phyloP scores from a whole-genome alignment of 352 stramenopile species.

The Phytophthora hibernalis region DNA sequence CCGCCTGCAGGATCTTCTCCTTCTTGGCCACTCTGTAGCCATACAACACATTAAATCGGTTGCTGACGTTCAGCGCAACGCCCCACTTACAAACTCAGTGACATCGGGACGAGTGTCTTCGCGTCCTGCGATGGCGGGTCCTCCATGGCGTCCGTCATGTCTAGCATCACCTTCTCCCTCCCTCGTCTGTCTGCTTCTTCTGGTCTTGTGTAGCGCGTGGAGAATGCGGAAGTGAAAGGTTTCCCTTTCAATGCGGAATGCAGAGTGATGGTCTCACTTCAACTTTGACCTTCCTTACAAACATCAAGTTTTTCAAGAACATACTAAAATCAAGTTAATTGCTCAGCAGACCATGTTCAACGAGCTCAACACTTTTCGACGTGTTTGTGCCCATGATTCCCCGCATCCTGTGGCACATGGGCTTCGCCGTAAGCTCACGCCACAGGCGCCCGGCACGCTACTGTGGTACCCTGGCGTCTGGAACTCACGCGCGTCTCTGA shows the following conservation, averaged over 20 bases:
- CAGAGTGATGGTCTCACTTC: constrained; percentile 43
- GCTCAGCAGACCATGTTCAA: no score
- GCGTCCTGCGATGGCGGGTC: constrained; percentile 25
- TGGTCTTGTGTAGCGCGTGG: constrained; percentile 11
- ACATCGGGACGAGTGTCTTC: constrained; percentile 39
- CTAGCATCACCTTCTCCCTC: constrained; percentile 8
- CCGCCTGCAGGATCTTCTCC: constrained; percentile 44
- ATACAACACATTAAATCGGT: neutral
- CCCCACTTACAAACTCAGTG: constrained; percentile 39
- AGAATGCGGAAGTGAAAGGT: constrained; percentile 32
- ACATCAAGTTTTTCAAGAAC: neutral
- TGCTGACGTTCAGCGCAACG: neutral
- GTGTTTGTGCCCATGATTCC: constrained; percentile 70
- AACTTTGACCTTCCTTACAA: constrained; percentile 20
- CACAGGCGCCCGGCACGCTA: constrained; percentile 51
- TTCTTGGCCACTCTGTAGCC: constrained; percentile 53
- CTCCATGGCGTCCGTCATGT: neutral
- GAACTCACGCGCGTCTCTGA: constrained; percentile 60
- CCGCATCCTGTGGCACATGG: constrained; percentile 79
- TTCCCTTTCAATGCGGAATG: constrained; percentile 1
- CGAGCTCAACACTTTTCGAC: constrained; percentile 9
- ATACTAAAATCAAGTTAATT: neutral
- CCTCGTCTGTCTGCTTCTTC: neutral
- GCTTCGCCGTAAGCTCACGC: constrained; percentile 53
- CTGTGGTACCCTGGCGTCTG: constrained; percentile 64